Evolutionary conservation across 495 filamentous ascomycete genomes (phyloP), one percentile per base, ranked within the genome.

Genomic region (Cryomyces minteri): DNA sequence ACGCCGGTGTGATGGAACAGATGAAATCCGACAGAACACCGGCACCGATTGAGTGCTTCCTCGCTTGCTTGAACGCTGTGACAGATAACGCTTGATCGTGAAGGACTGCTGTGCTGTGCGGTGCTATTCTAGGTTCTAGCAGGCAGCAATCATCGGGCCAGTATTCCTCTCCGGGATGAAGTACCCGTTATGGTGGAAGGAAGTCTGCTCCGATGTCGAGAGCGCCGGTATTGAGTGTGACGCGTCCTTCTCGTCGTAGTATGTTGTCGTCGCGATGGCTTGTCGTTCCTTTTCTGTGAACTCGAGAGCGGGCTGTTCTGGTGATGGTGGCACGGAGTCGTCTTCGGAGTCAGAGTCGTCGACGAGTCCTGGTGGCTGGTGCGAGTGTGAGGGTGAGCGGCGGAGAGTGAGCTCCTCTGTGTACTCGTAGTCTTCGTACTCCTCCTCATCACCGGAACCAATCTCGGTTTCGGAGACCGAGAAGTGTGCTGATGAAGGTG

Each of bases 321-420:
- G 88, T 44, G 88, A 93, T n/a, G 82, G 77, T 32, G 88, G 87
- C 70, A 84, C 82, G 31, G 75, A 69, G 45, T 82, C 79, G 48
- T 82, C 78, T 40, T 83, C 79, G 0, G 80, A 83, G 51, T 82
- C 79, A 36, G 59, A 65, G 53, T 82, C 72, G 55, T 72, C 68
- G 31, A 82, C 69, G 51, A 94, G 76, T 63, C 88, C 86, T 33
- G 87, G 85, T 51, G 84, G 79, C 43, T 76, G 73, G 54, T 77
- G 71, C 11, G 82, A 87, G 30, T 76, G 72, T 49, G 82, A 77
- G 5, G 52, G 45, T 25, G 18, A 25, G 43, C 81, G 77, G 39
- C 76, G 80, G 43, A 94, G 71, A 37, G 76, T 72, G 50, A 87
- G 76, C 44, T 74, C 66, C 28, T 71, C 73, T 43, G 77, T 66